Evolutionary conservation across 2,329 filamentous ascomycete species (phyloP).

Genomic region (Diaporthe aspalathi): DNA sequence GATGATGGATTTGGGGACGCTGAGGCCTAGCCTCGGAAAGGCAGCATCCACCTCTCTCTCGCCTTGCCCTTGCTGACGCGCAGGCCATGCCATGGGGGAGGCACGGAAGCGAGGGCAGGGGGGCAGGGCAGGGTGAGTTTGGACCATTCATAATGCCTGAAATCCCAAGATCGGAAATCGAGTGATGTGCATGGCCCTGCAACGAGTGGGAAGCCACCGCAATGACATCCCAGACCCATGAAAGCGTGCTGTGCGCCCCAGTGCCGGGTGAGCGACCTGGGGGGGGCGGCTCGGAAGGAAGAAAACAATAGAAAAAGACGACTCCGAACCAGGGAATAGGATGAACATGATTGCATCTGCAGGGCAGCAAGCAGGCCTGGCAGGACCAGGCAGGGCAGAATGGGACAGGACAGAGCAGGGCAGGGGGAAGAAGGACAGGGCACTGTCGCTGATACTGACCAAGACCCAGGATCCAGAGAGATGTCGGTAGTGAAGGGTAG

Average conservation of each 20-base stretch:
- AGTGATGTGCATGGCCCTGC: constrained; percentile 34
- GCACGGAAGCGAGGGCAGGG: constrained; percentile 39
- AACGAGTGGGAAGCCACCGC: constrained; percentile 28
- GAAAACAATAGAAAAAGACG: background rate
- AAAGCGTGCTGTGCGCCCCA: background rate
- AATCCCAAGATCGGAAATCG: constrained; percentile 37
- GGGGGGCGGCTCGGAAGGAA: background rate
- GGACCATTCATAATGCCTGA: constrained; percentile 35
- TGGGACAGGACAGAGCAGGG: background rate
- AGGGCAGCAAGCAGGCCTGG: constrained; percentile 8
- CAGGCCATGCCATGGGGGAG: constrained; percentile 37
- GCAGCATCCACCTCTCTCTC: constrained; percentile 32
- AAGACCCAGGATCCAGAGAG: constrained; percentile 32
- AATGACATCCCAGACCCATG: constrained; percentile 32
- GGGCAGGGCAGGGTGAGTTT: constrained; percentile 27
- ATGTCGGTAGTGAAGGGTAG: constrained; percentile 36
- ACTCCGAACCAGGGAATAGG: constrained; percentile 26
- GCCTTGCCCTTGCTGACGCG: constrained; percentile 32
- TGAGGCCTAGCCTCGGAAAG: constrained; percentile 36
- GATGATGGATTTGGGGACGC: constrained; percentile 35
- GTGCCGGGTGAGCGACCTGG: constrained; percentile 13
- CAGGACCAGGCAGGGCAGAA: background rate
- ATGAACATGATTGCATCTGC: constrained; percentile 29
- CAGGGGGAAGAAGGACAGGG: constrained; percentile 27
- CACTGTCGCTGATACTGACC: constrained; percentile 36